Percentiles rank a stretch among this genome's conserved stretches.
phyloP scores from a whole-genome alignment of 2,329 filamentous ascomycete genomes.

The Metarhizium brunneum region DNA sequence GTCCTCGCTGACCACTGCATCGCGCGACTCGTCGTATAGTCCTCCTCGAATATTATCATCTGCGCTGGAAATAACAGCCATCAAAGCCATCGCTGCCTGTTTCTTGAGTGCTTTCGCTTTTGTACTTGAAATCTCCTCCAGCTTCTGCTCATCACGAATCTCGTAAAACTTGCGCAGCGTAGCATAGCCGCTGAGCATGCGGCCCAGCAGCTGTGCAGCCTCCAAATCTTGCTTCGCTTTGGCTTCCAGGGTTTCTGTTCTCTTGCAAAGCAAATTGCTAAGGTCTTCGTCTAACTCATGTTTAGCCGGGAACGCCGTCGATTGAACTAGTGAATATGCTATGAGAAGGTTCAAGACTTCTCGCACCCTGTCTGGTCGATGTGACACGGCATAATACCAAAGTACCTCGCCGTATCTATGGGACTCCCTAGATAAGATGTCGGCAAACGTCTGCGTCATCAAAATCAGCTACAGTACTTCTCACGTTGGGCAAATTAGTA shows the following conservation, averaged over 20 bases:
- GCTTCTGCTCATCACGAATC: conserved; percentile 53
- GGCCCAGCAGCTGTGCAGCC: conserved; percentile 74
- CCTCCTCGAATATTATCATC: conserved; percentile 88
- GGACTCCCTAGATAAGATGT: conserved; percentile 61
- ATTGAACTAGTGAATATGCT: conserved; percentile 79
- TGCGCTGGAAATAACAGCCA: conserved; percentile 77
- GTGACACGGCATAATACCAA: conserved; percentile 84
- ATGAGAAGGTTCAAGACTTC: conserved; percentile 81
- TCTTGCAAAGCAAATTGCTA: conserved; percentile 57
- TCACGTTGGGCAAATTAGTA: not conserved
- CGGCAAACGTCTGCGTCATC: conserved; percentile 64
- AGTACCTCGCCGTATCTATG: conserved; percentile 78
- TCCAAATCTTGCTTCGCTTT: conserved; percentile 69
- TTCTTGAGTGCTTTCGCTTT: conserved; percentile 52
- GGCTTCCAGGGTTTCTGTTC: conserved; percentile 60
- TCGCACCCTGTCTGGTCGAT: conserved; percentile 68
- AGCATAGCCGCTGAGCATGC: conserved; percentile 84
- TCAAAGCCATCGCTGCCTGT: conserved; percentile 62
- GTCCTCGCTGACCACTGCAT: conserved; percentile 81
- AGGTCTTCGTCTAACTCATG: conserved; percentile 67
- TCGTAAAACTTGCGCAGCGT: conserved; percentile 86
- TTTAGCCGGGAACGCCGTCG: conserved; percentile 65
- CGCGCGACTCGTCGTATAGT: conserved; percentile 70
- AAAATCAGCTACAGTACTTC: conserved; percentile 14
- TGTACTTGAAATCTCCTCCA: conserved; percentile 18